phyloP scores from a whole-genome alignment of 75 land plant genomes.

The Pinus taeda region DNA sequence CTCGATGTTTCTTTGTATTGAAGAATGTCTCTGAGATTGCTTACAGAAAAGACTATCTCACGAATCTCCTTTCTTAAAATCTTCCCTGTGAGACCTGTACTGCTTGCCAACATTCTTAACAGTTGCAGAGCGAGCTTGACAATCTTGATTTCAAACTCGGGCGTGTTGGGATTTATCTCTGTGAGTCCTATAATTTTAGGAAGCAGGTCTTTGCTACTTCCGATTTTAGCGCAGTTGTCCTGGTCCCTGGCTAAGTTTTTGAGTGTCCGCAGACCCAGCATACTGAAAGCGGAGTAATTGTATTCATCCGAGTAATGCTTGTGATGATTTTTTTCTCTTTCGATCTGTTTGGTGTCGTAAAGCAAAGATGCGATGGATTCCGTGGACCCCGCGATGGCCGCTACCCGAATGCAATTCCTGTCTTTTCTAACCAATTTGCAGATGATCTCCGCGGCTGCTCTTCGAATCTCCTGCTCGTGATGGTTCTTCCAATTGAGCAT shows the following conservation, averaged over 20 bases:
- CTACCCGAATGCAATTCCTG: conserved; percentile 60
- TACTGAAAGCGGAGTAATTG: conserved; percentile 9
- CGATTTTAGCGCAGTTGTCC: conserved; percentile 18
- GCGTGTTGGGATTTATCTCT: conserved; percentile 10
- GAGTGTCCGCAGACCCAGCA: conserved; percentile 24
- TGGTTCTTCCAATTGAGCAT: conserved; percentile 81
- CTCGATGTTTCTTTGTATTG: conserved; percentile 10
- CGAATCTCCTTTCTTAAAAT: conserved; percentile 56
- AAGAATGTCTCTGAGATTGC: conserved; percentile 71
- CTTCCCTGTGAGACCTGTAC: conserved; percentile 61
- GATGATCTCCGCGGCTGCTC: conserved; percentile 52
- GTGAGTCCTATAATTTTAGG: conserved; percentile 42
- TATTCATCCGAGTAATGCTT: background rate
- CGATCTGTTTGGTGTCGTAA: conserved; percentile 10
- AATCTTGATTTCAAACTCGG: background rate
- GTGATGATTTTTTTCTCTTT: conserved; percentile 21
- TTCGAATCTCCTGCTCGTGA: conserved; percentile 61
- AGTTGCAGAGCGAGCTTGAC: conserved; percentile 59
- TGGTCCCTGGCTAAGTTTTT: conserved; percentile 22
- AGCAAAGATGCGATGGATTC: conserved; percentile 74
- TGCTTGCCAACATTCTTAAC: conserved; percentile 52
- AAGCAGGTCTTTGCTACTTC: conserved; percentile 22
- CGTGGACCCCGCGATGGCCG: conserved; percentile 73
- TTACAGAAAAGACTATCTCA: conserved; percentile 65
- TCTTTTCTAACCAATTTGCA: conserved; percentile 47